These are phyloP conservation scores for Puccinia sorghi DNA, from an alignment of 1,284 basidiomycete genomes.

Conservation along the genomic window DNA sequence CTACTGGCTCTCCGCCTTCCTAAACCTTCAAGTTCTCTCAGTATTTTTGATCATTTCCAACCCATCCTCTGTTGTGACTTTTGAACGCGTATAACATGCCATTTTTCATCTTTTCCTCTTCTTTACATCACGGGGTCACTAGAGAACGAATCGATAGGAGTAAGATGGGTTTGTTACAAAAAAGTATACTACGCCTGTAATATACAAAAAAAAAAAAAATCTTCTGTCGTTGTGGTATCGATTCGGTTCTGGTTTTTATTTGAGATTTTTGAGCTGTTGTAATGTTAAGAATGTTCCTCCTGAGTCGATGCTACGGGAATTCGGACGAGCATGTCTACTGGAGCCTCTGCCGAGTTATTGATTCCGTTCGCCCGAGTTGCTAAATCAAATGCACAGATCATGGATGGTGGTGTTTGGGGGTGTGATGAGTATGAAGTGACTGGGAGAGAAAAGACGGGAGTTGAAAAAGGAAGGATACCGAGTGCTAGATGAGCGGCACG, in stretches of 20 bases:
- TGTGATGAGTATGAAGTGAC: background rate
- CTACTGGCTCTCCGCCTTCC: background rate
- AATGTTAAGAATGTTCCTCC: background rate
- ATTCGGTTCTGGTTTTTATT: background rate
- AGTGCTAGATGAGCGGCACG: slow-evolving; percentile 37
- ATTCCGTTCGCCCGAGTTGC: slow-evolving; percentile 6
- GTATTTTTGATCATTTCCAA: background rate
- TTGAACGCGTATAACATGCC: background rate
- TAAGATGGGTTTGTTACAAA: background rate
- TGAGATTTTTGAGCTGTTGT: background rate
- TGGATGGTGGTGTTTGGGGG: too few species aligned
- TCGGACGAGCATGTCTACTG: slow-evolving; percentile 29
- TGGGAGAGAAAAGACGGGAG: background rate
- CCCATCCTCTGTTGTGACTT: background rate
- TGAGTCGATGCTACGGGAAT: slow-evolving; percentile 18
- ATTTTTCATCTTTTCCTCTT: background rate
- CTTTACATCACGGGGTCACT: background rate
- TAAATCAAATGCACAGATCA: background rate
- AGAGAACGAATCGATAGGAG: background rate
- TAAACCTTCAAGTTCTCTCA: background rate
- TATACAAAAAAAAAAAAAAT: background rate
- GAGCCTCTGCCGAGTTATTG: background rate
- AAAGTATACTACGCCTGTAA: background rate
- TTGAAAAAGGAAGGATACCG: background rate
- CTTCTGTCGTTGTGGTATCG: too few species aligned